Conservation (phyloP, 345 rosid genomes). For the Fremontodendron californicum region DNA sequence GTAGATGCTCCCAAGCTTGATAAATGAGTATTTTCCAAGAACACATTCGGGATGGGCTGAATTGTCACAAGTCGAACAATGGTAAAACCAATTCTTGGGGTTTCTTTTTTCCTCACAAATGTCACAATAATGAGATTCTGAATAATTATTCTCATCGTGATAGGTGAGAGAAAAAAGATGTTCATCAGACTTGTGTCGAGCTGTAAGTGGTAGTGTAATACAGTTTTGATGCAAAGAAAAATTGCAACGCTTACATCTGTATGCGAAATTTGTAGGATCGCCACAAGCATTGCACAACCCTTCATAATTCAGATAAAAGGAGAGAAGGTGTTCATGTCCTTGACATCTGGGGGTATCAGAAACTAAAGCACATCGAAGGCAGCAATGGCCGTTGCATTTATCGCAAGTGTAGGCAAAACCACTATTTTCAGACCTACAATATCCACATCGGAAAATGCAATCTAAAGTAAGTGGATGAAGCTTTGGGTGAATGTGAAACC, state of each 20-base stretch:
- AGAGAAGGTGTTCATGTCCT: conserved; percentile 2
- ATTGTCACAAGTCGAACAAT: neutral
- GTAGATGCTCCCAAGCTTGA: neutral
- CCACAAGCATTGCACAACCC: neutral
- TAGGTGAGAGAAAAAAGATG: conserved; percentile 13
- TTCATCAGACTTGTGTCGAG: neutral
- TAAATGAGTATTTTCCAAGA: neutral
- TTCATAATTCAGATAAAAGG: neutral
- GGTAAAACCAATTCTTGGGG: conserved; percentile 10
- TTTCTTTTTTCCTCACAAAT: conserved; percentile 18
- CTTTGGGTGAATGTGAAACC: neutral
- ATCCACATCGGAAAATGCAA: neutral
- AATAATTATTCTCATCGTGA: neutral
- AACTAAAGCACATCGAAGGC: conserved; percentile 14
- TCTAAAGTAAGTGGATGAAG: neutral
- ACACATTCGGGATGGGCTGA: neutral
- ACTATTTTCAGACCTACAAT: neutral
- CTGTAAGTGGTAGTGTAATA: neutral
- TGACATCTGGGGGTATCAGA: neutral
- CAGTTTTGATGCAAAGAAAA: neutral
- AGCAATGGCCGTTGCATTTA: neutral
- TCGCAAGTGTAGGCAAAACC: conserved; percentile 10
- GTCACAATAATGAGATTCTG: conserved; percentile 11
- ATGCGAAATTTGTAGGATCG: neutral
- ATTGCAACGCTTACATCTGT: conserved; percentile 11